Evolutionary conservation across 352 stramenopile species (phyloP).

Genomic region (Aphanomyces invadans): DNA sequence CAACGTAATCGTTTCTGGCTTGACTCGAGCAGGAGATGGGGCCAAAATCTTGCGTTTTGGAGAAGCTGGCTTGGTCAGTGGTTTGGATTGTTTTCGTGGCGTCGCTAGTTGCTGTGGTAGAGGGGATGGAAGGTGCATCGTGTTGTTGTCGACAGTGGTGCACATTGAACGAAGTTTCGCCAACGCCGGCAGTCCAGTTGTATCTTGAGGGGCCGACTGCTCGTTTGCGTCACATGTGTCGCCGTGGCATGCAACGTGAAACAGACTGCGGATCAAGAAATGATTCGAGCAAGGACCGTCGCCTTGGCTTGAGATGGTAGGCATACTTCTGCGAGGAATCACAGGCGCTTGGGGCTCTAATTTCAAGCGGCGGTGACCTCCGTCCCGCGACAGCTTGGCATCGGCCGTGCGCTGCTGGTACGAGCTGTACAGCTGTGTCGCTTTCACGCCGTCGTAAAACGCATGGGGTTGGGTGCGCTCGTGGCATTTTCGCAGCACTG

Average conservation of each 20-base stretch:
- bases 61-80: neutral
- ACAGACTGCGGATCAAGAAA: neutral
- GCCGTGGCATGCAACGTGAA: neutral
- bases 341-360: neutral
- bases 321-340: neutral
- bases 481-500: neutral
- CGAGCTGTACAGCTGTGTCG: neutral
- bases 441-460: slow-evolving; percentile 2
- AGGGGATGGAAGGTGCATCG: neutral
- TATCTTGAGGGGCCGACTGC: too few relatives aligned
- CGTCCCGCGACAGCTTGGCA: neutral
- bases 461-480: neutral
- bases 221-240: neutral
- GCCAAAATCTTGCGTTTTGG: neutral
- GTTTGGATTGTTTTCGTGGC: neutral
- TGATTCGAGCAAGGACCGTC: too few relatives aligned
- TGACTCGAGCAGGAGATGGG: neutral
- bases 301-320: neutral
- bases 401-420: neutral
- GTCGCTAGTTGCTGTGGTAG: neutral
- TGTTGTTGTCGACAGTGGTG: neutral
- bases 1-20: neutral
- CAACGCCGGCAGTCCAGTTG: too few relatives aligned
- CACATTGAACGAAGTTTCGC: neutral
- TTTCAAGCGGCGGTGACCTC: neutral